Conservation (phyloP, 2,329 filamentous ascomycete species). For the Beauveria caledonica region DNA sequence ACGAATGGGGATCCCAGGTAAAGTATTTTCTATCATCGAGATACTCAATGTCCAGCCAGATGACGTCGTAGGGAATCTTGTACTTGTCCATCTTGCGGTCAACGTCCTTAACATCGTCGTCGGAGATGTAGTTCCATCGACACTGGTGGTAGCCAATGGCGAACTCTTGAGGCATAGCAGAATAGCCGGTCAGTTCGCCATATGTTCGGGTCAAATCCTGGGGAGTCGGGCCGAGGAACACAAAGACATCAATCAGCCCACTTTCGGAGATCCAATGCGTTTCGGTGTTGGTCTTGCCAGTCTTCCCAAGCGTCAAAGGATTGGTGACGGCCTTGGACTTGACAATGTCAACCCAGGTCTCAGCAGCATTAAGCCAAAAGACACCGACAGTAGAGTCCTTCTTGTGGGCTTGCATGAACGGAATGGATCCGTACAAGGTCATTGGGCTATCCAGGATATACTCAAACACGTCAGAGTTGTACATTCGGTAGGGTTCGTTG, state of each 20-base stretch:
- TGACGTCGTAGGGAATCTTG: constrained; percentile 95
- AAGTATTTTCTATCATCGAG: constrained; percentile 97
- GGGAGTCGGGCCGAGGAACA: constrained; percentile 85
- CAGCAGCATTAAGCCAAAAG: constrained; percentile 94
- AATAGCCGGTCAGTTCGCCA: constrained; percentile 83
- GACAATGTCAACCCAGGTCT: constrained; percentile 94
- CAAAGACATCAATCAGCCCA: constrained; percentile 83
- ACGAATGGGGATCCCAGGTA: constrained; percentile 87
- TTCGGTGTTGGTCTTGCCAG: constrained; percentile 64
- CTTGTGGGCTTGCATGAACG: constrained; percentile 94
- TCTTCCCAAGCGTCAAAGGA: constrained; percentile 64
- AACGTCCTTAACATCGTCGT: constrained; percentile 94
- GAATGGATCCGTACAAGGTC: constrained; percentile 96
- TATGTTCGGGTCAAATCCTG: constrained; percentile 75
- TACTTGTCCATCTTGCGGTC: constrained; percentile 93
- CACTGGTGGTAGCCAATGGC: constrained; percentile 94
- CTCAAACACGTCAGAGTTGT: constrained; percentile 96
- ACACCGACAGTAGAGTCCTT: constrained; percentile 90
- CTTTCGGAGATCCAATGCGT: constrained; percentile 97
- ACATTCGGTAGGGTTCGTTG: constrained; percentile 83
- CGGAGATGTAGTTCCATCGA: constrained; percentile 97
- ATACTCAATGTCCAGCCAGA: constrained; percentile 98
- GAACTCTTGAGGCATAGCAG: constrained; percentile 85
- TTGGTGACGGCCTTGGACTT: constrained; percentile 70
- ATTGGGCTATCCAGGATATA: constrained; percentile 96